Conservation (phyloP, 2,329 filamentous ascomycete genomes). For the Trichoderma endophyticum region DNA sequence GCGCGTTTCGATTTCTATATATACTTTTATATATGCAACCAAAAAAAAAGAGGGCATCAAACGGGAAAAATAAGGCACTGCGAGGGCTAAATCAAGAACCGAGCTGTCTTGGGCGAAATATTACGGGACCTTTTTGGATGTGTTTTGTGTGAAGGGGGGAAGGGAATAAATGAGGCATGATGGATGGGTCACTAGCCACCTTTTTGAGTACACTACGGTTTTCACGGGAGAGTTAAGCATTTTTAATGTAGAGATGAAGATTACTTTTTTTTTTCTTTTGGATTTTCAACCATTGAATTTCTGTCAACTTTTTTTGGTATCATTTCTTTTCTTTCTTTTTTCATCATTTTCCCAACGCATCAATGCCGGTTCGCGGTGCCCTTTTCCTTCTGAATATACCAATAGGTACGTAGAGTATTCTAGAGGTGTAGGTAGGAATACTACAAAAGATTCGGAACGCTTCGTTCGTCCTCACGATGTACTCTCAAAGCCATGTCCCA, state of each 20-base stretch:
- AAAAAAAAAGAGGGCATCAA: not conserved
- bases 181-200: not conserved
- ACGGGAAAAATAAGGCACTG: not conserved
- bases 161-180: not conserved
- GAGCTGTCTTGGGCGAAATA: not conserved
- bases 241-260: constrained; percentile 11
- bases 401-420: not conserved
- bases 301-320: not conserved
- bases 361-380: not conserved
- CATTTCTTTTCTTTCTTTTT: not conserved
- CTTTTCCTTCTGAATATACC: not conserved
- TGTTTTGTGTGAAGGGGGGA: not conserved
- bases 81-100: not conserved
- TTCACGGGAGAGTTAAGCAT: not conserved
- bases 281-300: not conserved
- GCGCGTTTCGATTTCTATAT: not conserved
- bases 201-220: not conserved
- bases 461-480: not conserved
- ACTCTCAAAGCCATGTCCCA: not conserved
- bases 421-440: not conserved
- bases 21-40: not conserved
- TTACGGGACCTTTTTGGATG: not conserved
- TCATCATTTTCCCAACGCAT: not conserved
- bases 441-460: not conserved
- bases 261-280: constrained; percentile 4